These are phyloP conservation scores for Gaeumannomyces tritici DNA, from an alignment of 2,329 filamentous ascomycete species.

Conservation along the genomic window DNA sequence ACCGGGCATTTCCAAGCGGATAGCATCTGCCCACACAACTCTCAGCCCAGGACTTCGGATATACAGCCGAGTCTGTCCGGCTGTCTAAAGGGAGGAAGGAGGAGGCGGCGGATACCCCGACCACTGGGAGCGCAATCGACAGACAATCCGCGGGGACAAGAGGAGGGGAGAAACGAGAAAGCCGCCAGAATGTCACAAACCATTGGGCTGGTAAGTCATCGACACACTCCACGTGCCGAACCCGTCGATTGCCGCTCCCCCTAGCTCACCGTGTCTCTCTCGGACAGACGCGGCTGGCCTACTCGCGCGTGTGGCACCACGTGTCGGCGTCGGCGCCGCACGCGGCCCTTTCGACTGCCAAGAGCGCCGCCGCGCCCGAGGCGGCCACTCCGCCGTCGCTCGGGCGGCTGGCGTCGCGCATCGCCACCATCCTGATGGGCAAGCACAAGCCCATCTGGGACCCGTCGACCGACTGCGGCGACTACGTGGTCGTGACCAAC, in stretches of 20 bases:
- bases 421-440: conserved; percentile 85
- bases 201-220: conserved; percentile 56
- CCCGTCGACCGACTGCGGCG: conserved; percentile 94
- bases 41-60: neutral
- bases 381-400: conserved; percentile 65
- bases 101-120: neutral
- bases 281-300: conserved; percentile 81
- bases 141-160: neutral
- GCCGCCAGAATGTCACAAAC: conserved; percentile 63
- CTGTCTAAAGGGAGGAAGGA: neutral
- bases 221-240: neutral
- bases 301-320: conserved; percentile 91
- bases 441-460: conserved; percentile 99
- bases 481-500: conserved; percentile 93
- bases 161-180: neutral
- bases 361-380: conserved; percentile 31
- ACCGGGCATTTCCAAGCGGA: neutral
- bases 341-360: conserved; percentile 42
- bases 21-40: neutral
- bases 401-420: conserved; percentile 78
- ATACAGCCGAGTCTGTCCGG: neutral
- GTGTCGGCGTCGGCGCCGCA: conserved; percentile 62
- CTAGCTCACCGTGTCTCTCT: neutral
- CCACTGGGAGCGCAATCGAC: neutral
- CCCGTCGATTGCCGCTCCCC: no score